Percentiles rank a stretch among this genome's conserved stretches.
Evolutionary conservation across 208 protist species (phyloP).

Genomic region (Leishmania mexicana): DNA sequence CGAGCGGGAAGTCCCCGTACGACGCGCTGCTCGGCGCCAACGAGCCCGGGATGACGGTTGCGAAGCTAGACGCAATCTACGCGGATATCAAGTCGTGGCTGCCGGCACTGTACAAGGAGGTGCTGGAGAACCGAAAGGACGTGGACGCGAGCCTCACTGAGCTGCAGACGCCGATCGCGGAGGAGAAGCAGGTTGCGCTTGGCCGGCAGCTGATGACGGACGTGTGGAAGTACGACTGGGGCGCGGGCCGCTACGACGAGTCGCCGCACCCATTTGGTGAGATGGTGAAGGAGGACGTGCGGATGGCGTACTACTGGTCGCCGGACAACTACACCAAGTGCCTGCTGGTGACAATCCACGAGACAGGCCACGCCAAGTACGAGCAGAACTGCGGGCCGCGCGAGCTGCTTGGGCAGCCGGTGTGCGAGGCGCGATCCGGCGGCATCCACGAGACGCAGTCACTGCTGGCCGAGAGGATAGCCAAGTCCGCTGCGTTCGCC

Average conservation of each 20-base stretch:
- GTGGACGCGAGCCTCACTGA: background rate
- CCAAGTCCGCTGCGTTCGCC: too few species aligned
- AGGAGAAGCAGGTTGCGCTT: constrained; percentile 46
- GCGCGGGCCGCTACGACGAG: constrained; percentile 70
- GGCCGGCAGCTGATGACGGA: constrained; percentile 32
- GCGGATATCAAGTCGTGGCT: constrained; percentile 65
- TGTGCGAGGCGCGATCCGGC: constrained; percentile 54
- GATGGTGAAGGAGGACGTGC: constrained; percentile 62
- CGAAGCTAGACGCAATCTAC: constrained; percentile 53
- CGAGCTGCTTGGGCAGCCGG: constrained; percentile 52
- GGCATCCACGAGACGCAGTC: constrained; percentile 86
- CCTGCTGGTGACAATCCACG: constrained; percentile 61
- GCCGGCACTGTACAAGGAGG: constrained; percentile 52
- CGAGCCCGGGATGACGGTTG: constrained; percentile 65
- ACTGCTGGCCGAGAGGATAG: background rate
- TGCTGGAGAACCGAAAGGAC: constrained; percentile 44
- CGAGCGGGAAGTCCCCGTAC: constrained; percentile 30
- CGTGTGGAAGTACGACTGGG: constrained; percentile 77
- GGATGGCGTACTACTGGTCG: constrained; percentile 80
- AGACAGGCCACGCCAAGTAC: constrained; percentile 20
- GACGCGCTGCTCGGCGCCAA: constrained; percentile 63
- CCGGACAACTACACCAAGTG: constrained; percentile 39
- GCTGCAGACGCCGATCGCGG: constrained; percentile 30
- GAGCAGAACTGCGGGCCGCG: constrained; percentile 49
- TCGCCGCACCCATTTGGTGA: constrained; percentile 81